Evolutionary conservation across 768 basidiomycete genomes (phyloP).

Genomic region (Psilocybe sp.): DNA sequence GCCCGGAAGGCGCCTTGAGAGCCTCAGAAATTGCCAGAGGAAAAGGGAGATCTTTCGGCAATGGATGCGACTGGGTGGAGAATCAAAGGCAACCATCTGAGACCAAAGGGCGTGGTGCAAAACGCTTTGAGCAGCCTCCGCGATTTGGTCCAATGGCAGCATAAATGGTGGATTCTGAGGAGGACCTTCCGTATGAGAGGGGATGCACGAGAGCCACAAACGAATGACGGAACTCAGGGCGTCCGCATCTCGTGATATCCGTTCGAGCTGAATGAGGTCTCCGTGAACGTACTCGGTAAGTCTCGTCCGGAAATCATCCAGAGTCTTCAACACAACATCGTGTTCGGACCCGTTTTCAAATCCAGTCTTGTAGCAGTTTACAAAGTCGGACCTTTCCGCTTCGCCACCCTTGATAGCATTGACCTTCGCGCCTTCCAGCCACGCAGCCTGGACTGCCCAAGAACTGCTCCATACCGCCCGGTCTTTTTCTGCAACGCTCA

Average conservation of each 20-base stretch:
- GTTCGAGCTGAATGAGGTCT: constrained; percentile 18
- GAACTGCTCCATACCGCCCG: constrained; percentile 45
- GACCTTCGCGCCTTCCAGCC: constrained; percentile 74
- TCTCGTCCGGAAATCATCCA: constrained; percentile 29
- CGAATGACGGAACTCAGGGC: constrained; percentile 50
- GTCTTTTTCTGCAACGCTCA: constrained; percentile 29
- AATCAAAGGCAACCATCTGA: constrained; percentile 18
- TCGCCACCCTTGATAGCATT: constrained; percentile 71
- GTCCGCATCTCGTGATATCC: constrained; percentile 31
- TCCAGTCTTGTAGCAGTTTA: constrained; percentile 32
- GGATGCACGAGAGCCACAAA: constrained; percentile 63
- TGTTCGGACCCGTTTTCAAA: constrained; percentile 41
- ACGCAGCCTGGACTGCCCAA: constrained; percentile 58
- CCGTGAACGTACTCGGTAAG: constrained; percentile 21
- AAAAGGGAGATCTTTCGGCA: constrained; percentile 55
- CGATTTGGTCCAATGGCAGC: constrained; percentile 57
- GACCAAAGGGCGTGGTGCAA: constrained; percentile 54
- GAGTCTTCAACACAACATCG: constrained; percentile 30
- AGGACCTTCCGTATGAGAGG: constrained; percentile 35
- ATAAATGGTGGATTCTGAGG: constrained; percentile 54
- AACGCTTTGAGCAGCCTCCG: constrained; percentile 47
- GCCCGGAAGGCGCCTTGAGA: constrained; percentile 58
- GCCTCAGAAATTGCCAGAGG: constrained; percentile 49
- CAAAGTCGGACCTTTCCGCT: constrained; percentile 46
- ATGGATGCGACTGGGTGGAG: constrained; percentile 28